phyloP scores from a whole-genome alignment of 139 green algal genomes.

The Diplosphaera chodatii region DNA sequence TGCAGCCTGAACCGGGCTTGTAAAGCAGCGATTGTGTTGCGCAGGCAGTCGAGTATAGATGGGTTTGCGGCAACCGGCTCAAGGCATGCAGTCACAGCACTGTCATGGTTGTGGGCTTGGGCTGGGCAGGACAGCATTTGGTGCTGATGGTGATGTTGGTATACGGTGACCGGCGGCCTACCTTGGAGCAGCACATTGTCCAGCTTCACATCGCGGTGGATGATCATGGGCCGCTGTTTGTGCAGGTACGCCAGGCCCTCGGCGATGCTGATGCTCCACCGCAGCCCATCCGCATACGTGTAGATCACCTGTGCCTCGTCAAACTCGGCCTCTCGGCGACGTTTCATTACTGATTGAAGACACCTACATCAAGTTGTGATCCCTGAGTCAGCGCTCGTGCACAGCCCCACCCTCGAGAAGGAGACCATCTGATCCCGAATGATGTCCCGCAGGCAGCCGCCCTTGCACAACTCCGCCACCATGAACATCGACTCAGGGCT shows the following conservation, averaged over 20 bases:
- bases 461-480: neutral
- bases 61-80: too few species aligned
- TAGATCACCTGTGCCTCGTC: conserved; percentile 19
- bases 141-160: too few species aligned
- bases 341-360: neutral
- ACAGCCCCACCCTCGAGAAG: neutral
- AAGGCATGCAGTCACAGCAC: too few species aligned
- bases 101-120: too few species aligned
- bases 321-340: neutral
- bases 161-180: too few species aligned
- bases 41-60: too few species aligned
- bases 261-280: too few species aligned
- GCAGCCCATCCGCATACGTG: conserved; percentile 43
- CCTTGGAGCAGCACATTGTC: conserved; percentile 45
- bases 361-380: neutral
- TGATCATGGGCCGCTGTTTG: neutral
- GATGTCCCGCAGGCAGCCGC: conserved; percentile 2
- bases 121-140: too few species aligned
- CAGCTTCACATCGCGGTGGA: conserved; percentile 28
- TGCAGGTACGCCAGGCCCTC: too few species aligned
- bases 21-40: too few species aligned
- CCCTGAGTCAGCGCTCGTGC: neutral
- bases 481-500: too few species aligned
- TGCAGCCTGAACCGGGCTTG: too few species aligned
- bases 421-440: conserved; percentile 15